A percentile compares a stretch with the other conserved stretches of the same genome.
These are phyloP conservation scores for Clavaria fumosa DNA, from an alignment of 768 basidiomycete species.

Conservation along the genomic window DNA sequence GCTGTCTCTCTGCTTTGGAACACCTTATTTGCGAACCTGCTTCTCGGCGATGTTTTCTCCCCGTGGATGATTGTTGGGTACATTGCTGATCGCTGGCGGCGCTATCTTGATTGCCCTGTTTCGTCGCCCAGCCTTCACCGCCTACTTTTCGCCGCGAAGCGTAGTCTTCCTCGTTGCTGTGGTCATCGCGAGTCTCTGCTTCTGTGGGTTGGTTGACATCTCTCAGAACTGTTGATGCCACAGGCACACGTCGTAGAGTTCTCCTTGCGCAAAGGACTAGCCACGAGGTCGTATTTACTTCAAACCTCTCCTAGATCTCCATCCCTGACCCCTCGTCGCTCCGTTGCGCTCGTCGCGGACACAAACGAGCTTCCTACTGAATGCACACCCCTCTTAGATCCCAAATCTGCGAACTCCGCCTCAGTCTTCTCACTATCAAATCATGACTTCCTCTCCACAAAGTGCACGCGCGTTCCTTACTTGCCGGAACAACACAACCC, in stretches of 20 bases:
- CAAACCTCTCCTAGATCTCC: constrained; percentile 25
- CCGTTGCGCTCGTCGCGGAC: constrained; percentile 20
- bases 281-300: constrained; percentile 19
- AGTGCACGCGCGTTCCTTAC: constrained; percentile 34
- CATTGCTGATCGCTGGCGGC: constrained; percentile 73
- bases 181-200: constrained; percentile 36
- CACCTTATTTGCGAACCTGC: constrained; percentile 73
- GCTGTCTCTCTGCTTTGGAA: constrained; percentile 92
- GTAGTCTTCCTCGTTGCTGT: constrained; percentile 44
- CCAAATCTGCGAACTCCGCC: constrained; percentile 18
- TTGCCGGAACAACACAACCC: too few species aligned
- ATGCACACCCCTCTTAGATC: constrained; percentile 38
- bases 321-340: not conserved
- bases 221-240: not conserved
- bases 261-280: constrained; percentile 28
- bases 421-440: constrained; percentile 13
- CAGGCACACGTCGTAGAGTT: constrained; percentile 71
- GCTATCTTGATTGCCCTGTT: constrained; percentile 84
- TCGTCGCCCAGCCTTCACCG: constrained; percentile 58
- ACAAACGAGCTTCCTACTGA: constrained; percentile 27
- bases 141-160: constrained; percentile 65
- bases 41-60: constrained; percentile 78
- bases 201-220: not conserved
- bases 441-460: constrained; percentile 10
- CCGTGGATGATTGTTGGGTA: constrained; percentile 76